Conservation (phyloP, 352 stramenopile genomes). For the Globisporangium middletonii region DNA sequence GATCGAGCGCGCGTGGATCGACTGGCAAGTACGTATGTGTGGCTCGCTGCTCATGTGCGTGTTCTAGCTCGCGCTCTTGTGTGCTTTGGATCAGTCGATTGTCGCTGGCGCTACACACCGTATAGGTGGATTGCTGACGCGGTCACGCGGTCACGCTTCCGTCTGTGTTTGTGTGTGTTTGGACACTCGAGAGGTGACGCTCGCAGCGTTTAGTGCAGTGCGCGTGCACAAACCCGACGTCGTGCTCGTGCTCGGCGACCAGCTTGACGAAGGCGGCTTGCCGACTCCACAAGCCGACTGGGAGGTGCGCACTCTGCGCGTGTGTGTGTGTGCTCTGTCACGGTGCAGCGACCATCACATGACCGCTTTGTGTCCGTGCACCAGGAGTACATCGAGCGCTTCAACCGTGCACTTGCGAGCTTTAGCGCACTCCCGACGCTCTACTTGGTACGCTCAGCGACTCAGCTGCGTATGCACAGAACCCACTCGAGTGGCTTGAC, state of each 20-base stretch:
- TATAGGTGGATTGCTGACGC: neutral
- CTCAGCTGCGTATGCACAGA: neutral
- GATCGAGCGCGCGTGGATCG: constrained; percentile 62
- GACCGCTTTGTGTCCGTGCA: neutral
- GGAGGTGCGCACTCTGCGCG: constrained; percentile 19
- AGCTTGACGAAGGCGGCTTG: constrained; percentile 64
- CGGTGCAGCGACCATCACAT: neutral
- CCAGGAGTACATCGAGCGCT: constrained; percentile 46
- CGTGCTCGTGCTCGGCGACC: constrained; percentile 62
- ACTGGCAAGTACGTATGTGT: constrained; percentile 42
- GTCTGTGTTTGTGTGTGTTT: neutral
- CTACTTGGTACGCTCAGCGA: constrained; percentile 31
- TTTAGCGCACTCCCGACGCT: constrained; percentile 39
- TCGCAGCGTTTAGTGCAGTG: constrained; percentile 32
- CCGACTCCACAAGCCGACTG: constrained; percentile 43
- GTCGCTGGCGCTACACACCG: no score
- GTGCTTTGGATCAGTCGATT: no score
- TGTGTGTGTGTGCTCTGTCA: no score
- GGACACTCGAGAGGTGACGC: constrained; percentile 18
- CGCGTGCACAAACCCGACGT: constrained; percentile 46
- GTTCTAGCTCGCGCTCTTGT: no score
- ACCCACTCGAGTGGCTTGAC: neutral
- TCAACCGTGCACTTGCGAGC: constrained; percentile 34
- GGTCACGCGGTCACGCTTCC: neutral
- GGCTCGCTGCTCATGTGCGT: neutral